Conservation (phyloP, 1,284 basidiomycete genomes). For the Schizophyllum amplum region DNA sequence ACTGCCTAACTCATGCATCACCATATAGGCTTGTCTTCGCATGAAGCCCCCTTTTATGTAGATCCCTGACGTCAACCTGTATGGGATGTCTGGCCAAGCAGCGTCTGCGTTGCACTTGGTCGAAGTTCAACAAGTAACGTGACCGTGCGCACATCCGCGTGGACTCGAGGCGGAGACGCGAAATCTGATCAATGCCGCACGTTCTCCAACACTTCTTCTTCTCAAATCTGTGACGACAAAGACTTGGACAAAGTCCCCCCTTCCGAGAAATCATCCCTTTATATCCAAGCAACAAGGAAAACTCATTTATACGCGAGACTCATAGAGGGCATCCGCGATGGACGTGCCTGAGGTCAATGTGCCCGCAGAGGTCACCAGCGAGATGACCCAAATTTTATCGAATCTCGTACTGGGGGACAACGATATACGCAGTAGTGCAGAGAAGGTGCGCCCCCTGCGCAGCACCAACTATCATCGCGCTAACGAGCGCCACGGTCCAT, state of each 20-base stretch:
- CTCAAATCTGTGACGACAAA: background rate
- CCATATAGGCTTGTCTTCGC: too few species aligned
- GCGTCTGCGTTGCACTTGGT: too few species aligned
- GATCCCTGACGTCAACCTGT: too few species aligned
- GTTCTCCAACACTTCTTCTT: background rate
- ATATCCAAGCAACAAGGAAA: background rate
- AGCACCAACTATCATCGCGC: background rate
- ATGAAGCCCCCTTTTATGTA: too few species aligned
- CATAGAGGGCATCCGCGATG: background rate
- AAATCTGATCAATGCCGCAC: background rate
- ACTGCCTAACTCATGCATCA: too few species aligned
- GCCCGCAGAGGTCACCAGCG: conserved; percentile 56
- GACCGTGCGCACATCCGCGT: too few species aligned
- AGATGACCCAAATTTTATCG: conserved; percentile 73
- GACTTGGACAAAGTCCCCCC: background rate
- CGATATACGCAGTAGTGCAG: conserved; percentile 50
- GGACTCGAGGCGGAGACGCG: too few species aligned
- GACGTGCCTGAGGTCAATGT: conserved; percentile 15
- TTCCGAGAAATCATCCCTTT: background rate
- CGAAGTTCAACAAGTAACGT: background rate
- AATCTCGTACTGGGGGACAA: conserved; percentile 78
- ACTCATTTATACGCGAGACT: background rate
- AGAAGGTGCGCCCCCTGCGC: conserved; percentile 30
- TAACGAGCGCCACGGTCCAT: conserved; percentile 3
- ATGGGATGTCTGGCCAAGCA: too few species aligned